phyloP scores from a whole-genome alignment of 106 monocot genomes.

The Iris macrosiphon region DNA sequence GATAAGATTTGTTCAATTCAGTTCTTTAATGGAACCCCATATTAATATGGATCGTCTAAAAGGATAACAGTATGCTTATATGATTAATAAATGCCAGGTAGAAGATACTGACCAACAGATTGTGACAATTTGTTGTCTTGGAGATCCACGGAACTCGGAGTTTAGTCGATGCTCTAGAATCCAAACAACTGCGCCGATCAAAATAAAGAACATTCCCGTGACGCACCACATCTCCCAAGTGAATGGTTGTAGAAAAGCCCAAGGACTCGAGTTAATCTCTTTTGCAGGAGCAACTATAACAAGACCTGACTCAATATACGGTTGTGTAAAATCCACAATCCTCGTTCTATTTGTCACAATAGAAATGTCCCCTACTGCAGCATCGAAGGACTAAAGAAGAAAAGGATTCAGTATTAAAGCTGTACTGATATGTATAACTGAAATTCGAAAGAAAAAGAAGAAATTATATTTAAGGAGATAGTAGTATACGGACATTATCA shows the following conservation, averaged over 20 bases:
- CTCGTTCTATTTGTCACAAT: slow-evolving; percentile 60
- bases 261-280: slow-evolving; percentile 30
- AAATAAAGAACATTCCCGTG: slow-evolving; percentile 36
- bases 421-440: background rate
- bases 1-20: too few species aligned
- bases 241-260: slow-evolving; percentile 66
- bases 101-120: slow-evolving; percentile 38
- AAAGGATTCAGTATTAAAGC: background rate
- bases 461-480: background rate
- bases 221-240: slow-evolving; percentile 56
- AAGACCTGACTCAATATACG: slow-evolving; percentile 56
- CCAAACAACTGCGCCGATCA: slow-evolving; percentile 55
- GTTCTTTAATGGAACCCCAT: too few species aligned
- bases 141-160: slow-evolving; percentile 41
- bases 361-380: slow-evolving; percentile 58
- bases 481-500: slow-evolving; percentile 33
- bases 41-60: too few species aligned
- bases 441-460: background rate
- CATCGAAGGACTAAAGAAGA: slow-evolving; percentile 38
- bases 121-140: slow-evolving; percentile 39
- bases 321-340: slow-evolving; percentile 63
- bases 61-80: too few species aligned
- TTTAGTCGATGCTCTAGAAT: slow-evolving; percentile 55
- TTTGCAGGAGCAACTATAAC: slow-evolving; percentile 44
- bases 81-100: too few species aligned